Evolutionary conservation across 495 filamentous ascomycete species (phyloP), one percentile per base, ranked within the genome.

Genomic region (Neurospora sp.): DNA sequence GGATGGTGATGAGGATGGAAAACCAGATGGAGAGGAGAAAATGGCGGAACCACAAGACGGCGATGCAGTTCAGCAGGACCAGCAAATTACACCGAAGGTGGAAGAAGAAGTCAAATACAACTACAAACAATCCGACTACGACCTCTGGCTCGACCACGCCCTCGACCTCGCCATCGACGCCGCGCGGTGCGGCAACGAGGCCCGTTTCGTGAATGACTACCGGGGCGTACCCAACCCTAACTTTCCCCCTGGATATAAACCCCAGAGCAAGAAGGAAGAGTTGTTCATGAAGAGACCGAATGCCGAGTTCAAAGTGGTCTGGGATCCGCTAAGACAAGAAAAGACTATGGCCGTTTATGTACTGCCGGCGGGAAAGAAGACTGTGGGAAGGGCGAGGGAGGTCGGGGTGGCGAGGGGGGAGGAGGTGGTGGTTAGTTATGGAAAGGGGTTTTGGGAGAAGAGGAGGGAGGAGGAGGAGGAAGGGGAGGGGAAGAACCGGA

Each of bases 191-290:
- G 91, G 91, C 4, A 93, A 92, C 74, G 91, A 93, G 80, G 90
- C 87, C 4, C 80, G 91, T 10, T 93, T 91, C 78, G 84, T 91
- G 40, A 94, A 94, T 75, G 91, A 94, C 79, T 94, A 91, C 74
- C 85, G 91, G 20, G 90, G 91, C 1, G 83, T 93, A 5, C 79
- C 79, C 0, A 69, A 12, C 27, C 27, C 48, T 12, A 2, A 1
- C 0, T 61, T 16, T 0, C 14, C 53, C 0, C 27, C 27, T 0
- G 53, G 53, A 0, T 48, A 70, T 1, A 40, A 69, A 39, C 45
- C 70, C 0, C 31, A 39, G 17, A 69, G 1, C 31, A 59, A 71
- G 2, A 69, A 68, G 9, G 20, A 12, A 1, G 42, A 77, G 8
- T 0, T 61, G 0, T 16, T 61, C 2, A 0, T 61, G 37, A 78